These are phyloP conservation scores for Mycothermus thermophilus DNA, from an alignment of 495 filamentous ascomycete species.

Conservation along the genomic window DNA sequence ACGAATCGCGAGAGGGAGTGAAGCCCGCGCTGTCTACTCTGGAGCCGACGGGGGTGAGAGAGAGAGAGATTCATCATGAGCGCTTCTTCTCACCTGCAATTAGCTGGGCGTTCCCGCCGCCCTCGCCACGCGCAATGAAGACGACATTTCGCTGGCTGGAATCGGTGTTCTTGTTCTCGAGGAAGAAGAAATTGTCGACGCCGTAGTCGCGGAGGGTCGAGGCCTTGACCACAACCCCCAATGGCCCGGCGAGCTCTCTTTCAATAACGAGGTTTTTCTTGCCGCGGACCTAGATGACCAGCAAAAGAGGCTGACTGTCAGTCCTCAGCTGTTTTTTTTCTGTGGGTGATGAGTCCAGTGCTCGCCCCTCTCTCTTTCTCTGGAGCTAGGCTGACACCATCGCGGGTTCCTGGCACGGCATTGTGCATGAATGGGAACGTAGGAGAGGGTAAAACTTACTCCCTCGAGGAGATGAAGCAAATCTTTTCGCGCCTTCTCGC, in stretches of 20 bases:
- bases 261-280: conserved; percentile 98
- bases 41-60: conserved; percentile 8
- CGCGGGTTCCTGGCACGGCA: neutral
- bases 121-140: conserved; percentile 82
- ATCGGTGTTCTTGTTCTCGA: conserved; percentile 88
- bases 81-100: conserved; percentile 64
- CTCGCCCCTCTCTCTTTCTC: conserved; percentile 1
- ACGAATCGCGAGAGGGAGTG: conserved; percentile 6
- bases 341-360: conserved; percentile 13
- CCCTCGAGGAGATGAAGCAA: conserved; percentile 76
- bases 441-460: conserved; percentile 48
- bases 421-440: no score
- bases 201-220: conserved; percentile 76
- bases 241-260: conserved; percentile 71
- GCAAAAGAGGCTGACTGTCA: conserved; percentile 15
- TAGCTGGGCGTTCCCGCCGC: conserved; percentile 59
- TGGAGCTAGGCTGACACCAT: neutral
- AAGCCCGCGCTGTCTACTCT: conserved; percentile 15
- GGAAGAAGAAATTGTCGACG: conserved; percentile 87
- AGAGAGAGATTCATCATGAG: conserved; percentile 2
- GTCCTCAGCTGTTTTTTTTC: no score
- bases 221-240: conserved; percentile 87
- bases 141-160: conserved; percentile 88
- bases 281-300: conserved; percentile 59
- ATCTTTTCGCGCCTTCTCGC: conserved; percentile 72